Evolutionary conservation across 805 yeast species (phyloP), one percentile per base, ranked within the genome.

Genomic region (Lipomyces starkeyi): DNA sequence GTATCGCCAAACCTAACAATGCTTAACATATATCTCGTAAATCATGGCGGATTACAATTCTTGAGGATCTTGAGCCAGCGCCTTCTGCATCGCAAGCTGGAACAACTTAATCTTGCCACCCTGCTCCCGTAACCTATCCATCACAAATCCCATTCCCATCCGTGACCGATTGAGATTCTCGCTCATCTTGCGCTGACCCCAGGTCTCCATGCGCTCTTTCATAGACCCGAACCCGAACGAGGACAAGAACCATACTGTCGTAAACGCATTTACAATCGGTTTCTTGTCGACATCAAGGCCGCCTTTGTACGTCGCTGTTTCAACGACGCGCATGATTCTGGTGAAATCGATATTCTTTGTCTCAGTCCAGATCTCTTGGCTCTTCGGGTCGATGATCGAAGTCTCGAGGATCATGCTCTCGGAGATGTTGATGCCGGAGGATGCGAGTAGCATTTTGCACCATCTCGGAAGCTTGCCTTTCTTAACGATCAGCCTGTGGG

Each of bases 321-420:
- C 98, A 76, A 91, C 97, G 20, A 93, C 89, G 71, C 88, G 83
- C 68, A 93, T 85, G 62, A 93, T 85, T 71, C 85, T 84, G 0
- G 90, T 87, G 76, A 94, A 97, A 76, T 94, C 98, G 59, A 93
- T 79, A 77, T 93, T 93, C 69, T 92, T 84, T 17, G 91, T 88
- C 80, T 91, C 93, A 1, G 96, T 86, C 65, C 81, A 74, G 85
- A 93, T 82, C 8, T 81, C 81, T 68, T 82, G 79, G 3, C 77
- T 75, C 9, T 76, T 73, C 0, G 94, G 91, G 77, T 93, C 90
- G 25, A 93, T 88, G 11, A 89, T 79, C 0, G 92, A 85, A 73
- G 86, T 85, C 76, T 93, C 98, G 58, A 93, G 84, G 55, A 93
- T 87, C 94, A 95, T 91, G 13, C 91, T 83, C 64, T 90, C 88